Percentiles rank a stretch among this genome's conserved stretches.
These are phyloP conservation scores for Colletotrichum eremochloae DNA, from an alignment of 2,329 filamentous ascomycete species.

Conservation along the genomic window DNA sequence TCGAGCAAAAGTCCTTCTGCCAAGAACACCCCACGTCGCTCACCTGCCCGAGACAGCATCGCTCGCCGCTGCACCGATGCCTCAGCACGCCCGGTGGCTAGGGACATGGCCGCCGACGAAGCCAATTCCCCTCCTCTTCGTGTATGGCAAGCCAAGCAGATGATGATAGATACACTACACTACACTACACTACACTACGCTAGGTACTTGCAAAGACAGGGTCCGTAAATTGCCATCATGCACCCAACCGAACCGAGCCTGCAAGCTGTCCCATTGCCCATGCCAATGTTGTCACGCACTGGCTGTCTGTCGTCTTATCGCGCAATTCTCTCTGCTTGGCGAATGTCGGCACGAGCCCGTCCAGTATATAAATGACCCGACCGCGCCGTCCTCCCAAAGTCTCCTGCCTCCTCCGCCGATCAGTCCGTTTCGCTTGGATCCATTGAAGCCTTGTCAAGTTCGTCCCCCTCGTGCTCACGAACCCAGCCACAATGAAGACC, in stretches of 20 bases:
- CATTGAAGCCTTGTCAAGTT: constrained; percentile 17
- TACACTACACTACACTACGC: not conserved
- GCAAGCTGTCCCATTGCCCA: not conserved
- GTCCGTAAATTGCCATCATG: not conserved
- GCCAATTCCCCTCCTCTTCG: no score
- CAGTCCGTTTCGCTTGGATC: constrained; percentile 36
- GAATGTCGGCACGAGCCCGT: constrained; percentile 12
- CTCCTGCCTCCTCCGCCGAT: not conserved
- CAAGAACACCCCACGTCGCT: constrained; percentile 27
- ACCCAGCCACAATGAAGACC: constrained; percentile 40
- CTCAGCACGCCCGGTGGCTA: constrained; percentile 14
- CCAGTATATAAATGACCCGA: constrained; percentile 21
- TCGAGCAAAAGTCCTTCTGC: constrained; percentile 33
- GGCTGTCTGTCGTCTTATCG: constrained; percentile 38
- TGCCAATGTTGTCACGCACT: not conserved
- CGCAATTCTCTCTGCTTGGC: constrained; percentile 24
- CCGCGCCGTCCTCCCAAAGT: not conserved
- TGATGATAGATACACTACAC: no score
- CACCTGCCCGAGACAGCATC: constrained; percentile 41
- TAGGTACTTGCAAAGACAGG: not conserved
- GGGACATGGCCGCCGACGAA: not conserved
- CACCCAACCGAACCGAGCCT: constrained; percentile 11
- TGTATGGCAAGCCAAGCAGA: not conserved
- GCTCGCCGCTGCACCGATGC: constrained; percentile 30
- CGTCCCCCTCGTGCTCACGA: not conserved